Conservation (phyloP, 805 yeast genomes). For the Hanseniaspora osmophila region DNA sequence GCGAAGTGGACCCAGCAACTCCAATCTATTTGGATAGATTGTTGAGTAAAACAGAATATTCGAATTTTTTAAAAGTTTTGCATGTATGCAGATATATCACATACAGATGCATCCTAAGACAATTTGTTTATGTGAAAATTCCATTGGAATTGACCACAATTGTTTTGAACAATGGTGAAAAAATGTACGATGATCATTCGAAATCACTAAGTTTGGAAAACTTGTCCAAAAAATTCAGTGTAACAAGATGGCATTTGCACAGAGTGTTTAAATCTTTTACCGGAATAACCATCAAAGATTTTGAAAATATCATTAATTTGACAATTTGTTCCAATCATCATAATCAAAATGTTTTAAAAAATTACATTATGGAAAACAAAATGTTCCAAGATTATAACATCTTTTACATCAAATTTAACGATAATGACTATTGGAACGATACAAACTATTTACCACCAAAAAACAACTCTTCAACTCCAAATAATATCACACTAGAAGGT, state of each 20-base stretch:
- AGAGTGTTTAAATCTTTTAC: slow-evolving; percentile 77
- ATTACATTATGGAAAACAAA: background rate
- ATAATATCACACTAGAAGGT: background rate
- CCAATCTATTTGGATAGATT: background rate
- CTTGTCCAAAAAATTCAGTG: slow-evolving; percentile 22
- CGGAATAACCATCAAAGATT: slow-evolving; percentile 76
- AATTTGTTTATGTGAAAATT: background rate
- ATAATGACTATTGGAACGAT: background rate
- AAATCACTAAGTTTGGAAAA: background rate
- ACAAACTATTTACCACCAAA: background rate
- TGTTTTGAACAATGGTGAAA: background rate
- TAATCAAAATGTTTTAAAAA: background rate
- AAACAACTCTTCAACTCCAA: background rate
- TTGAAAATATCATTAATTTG: slow-evolving; percentile 36
- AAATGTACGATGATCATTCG: background rate
- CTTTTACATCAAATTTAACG: background rate
- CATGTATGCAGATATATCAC: slow-evolving; percentile 1
- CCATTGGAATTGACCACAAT: background rate
- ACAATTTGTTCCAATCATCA: background rate
- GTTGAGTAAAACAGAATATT: background rate
- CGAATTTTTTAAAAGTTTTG: background rate
- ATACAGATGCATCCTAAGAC: background rate
- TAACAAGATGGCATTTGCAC: slow-evolving; percentile 89
- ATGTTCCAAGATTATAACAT: background rate
- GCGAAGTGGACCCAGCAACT: background rate